phyloP scores from a whole-genome alignment of 768 basidiomycete genomes.

The Crassisporium funariophilum region DNA sequence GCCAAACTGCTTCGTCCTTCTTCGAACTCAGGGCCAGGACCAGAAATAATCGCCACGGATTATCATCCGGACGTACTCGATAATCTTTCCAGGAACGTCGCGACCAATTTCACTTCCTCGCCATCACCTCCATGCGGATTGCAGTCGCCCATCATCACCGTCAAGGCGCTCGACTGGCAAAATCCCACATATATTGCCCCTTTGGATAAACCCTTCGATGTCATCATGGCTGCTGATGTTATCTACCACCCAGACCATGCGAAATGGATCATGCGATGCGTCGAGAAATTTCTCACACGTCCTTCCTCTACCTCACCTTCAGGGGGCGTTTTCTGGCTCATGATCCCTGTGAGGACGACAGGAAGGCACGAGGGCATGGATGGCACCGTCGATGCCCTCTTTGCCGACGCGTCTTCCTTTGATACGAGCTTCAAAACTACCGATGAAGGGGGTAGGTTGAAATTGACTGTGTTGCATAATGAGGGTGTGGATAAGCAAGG shows the following conservation, averaged over 20 bases:
- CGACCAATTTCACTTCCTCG: conserved; percentile 42
- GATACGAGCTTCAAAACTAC: background rate
- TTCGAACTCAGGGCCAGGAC: conserved; percentile 19
- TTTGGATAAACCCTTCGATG: conserved; percentile 52
- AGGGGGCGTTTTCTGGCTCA: conserved; percentile 69
- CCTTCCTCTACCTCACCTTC: conserved; percentile 19
- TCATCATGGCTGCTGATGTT: conserved; percentile 80
- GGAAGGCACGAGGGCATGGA: conserved; percentile 64
- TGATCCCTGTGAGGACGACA: conserved; percentile 67
- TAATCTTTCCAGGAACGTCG: conserved; percentile 66
- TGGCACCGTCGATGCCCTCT: conserved; percentile 56
- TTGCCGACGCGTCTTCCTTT: conserved; percentile 33
- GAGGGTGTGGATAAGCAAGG: conserved; percentile 50
- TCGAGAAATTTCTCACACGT: conserved; percentile 47
- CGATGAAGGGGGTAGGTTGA: conserved; percentile 12
- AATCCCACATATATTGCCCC: conserved; percentile 38
- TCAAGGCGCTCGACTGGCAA: conserved; percentile 69
- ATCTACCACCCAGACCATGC: conserved; percentile 76
- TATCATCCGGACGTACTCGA: conserved; percentile 74
- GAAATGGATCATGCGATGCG: conserved; percentile 65
- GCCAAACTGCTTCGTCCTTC: conserved; percentile 39
- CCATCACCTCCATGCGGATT: conserved; percentile 8
- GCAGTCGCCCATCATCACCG: conserved; percentile 41
- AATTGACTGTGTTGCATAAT: conserved; percentile 48
- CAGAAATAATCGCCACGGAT: conserved; percentile 67